phyloP scores from a whole-genome alignment of 495 filamentous ascomycete species.

The Lentithecium fluviatile region DNA sequence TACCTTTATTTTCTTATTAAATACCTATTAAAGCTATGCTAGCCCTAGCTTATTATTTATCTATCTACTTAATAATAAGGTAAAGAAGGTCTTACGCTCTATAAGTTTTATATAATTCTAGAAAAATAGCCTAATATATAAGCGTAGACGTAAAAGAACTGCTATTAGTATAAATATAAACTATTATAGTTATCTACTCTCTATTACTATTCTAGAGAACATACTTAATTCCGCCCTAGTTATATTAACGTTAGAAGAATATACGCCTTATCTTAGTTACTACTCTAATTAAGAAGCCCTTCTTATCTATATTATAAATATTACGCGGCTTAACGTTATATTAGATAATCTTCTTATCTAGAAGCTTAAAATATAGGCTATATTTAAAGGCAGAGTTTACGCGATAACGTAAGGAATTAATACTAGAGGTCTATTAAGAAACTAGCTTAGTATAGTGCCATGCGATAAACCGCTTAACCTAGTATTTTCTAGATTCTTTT shows the following conservation, averaged over 20 bases:
- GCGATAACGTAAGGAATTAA: neutral
- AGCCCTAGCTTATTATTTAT: too few species aligned
- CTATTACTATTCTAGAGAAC: too few species aligned
- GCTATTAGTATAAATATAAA: too few species aligned
- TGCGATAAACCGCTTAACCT: neutral
- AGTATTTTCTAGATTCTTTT: neutral
- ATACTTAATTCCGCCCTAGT: too few species aligned
- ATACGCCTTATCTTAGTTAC: neutral
- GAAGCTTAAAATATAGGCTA: constrained; percentile 12
- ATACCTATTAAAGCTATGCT: too few species aligned
- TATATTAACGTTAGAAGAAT: neutral
- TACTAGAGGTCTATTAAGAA: neutral
- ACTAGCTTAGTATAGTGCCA: neutral
- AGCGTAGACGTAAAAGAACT: too few species aligned
- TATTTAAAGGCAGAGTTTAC: constrained; percentile 2
- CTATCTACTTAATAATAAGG: too few species aligned
- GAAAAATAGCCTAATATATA: too few species aligned
- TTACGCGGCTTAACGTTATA: constrained; percentile 1
- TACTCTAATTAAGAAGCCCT: constrained; percentile 6
- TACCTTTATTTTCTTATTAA: too few species aligned
- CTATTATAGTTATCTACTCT: too few species aligned
- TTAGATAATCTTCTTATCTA: neutral
- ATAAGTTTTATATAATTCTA: too few species aligned
- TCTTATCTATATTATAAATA: constrained; percentile 16
- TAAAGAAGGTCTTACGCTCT: too few species aligned